Conservation (phyloP, 768 basidiomycete species). For the Daedaleopsis sinensis region DNA sequence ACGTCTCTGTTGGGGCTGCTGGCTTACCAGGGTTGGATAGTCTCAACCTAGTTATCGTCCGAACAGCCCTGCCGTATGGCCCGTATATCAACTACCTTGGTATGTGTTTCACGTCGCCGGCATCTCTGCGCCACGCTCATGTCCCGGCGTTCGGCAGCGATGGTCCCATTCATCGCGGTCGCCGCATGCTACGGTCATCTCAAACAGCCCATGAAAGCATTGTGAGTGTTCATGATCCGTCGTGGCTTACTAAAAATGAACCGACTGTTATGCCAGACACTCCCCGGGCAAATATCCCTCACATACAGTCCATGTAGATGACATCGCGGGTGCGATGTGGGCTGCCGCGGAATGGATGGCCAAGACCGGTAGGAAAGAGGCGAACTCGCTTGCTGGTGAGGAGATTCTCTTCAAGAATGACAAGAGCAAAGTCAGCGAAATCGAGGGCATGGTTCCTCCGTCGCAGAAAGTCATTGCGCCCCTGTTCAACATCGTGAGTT, state of each 20-base stretch:
- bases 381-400: constrained; percentile 67
- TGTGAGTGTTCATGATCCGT: constrained; percentile 49
- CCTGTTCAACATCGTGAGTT: constrained; percentile 77
- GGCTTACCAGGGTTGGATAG: constrained; percentile 38
- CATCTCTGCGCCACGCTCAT: not conserved
- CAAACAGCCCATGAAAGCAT: constrained; percentile 83
- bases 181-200: constrained; percentile 81
- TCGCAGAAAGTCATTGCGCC: constrained; percentile 67
- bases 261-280: constrained; percentile 51
- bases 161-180: constrained; percentile 66
- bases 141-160: constrained; percentile 44
- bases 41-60: constrained; percentile 78
- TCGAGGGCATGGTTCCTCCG: constrained; percentile 61
- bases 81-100: constrained; percentile 66
- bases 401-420: constrained; percentile 69
- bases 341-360: constrained; percentile 79
- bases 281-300: constrained; percentile 75
- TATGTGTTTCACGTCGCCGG: constrained; percentile 6
- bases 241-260: constrained; percentile 7
- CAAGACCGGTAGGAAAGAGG: constrained; percentile 58
- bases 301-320: constrained; percentile 77
- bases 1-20: constrained; percentile 22
- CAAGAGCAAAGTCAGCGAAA: constrained; percentile 64
- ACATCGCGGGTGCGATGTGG: constrained; percentile 79
- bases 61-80: constrained; percentile 78